Base-by-base conservation (phyloP, 2,329 filamentous ascomycete genomes). In the Monilinia vaccinii-corymbosi region DNA sequence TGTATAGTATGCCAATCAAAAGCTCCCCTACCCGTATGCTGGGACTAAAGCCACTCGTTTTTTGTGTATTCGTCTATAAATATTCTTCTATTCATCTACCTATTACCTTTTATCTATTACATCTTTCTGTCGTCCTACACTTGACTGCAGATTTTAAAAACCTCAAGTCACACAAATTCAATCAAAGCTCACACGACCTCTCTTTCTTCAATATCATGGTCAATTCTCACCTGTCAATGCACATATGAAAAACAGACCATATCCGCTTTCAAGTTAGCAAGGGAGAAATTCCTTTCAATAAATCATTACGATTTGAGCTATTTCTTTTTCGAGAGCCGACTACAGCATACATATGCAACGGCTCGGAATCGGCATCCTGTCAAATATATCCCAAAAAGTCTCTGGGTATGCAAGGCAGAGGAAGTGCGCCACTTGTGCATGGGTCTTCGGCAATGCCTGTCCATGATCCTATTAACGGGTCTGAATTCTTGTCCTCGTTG, bases 261-360 rank as follows among this genome's bases (percentile, higher is more conserved):
- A 36, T 51, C 18, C 23, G 23, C 34, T 31, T 18, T 16, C 10
- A 52, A 31, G n/a, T 25, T 53, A 32, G n/a, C 50, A 32, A 16
- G 38, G 38, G 44, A 53, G 38, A 44, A n/a, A 32, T 42, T 42
- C 42, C 28, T 31, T 18, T 42, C n/a, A 3, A 42, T 31, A n/a
- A 31, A n/a, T 25, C 25, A 31, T 31, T 31, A 16, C 28, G 31
- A 42, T 42, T 11, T 10, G 36, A 31, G 25, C 28, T 10, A 31
- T 31, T 42, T 32, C 50, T 44, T 53, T 44, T 45, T 44, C 8
- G 10, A 44, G 50, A 21, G 13, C 25, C 31, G 18, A n/a, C 18
- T 44, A 42, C 38, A 52, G 28, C 21, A 34, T 34, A 52, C 50
- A 53, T 44, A 53, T 53, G 50, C 50, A 53, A 53, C 50, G 23